These are phyloP conservation scores for Dictyostelium brefeldianum DNA, from an alignment of 78 protist genomes.

Conservation along the genomic window DNA sequence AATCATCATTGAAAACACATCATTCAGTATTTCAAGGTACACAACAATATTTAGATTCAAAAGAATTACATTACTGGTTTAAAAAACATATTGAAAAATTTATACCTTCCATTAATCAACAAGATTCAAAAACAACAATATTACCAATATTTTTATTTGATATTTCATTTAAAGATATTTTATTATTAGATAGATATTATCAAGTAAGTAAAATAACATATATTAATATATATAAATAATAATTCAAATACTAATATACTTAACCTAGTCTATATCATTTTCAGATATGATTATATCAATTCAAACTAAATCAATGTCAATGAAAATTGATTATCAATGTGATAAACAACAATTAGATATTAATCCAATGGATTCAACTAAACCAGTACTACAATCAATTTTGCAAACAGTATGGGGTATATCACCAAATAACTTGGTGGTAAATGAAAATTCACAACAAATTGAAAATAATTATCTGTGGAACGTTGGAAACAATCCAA, in stretches of 20 bases:
- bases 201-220: constrained; percentile 21
- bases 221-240: not conserved
- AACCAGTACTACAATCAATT: constrained; percentile 37
- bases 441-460: not conserved
- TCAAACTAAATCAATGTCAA: constrained; percentile 57
- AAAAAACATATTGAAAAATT: constrained; percentile 14
- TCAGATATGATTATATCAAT: constrained; percentile 66
- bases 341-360: constrained; percentile 29
- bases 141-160: constrained; percentile 66
- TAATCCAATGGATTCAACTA: constrained; percentile 56
- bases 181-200: constrained; percentile 45
- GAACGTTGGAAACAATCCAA: constrained; percentile 41
- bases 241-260: no score
- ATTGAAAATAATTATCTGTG: constrained; percentile 51
- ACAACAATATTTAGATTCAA: constrained; percentile 56
- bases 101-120: constrained; percentile 16
- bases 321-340: constrained; percentile 25
- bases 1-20: constrained; percentile 20
- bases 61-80: constrained; percentile 64
- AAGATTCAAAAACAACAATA: not conserved
- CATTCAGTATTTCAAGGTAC: constrained; percentile 72
- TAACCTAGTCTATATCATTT: constrained; percentile 36
- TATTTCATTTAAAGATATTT: constrained; percentile 38
- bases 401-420: constrained; percentile 61
- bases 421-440: not conserved